Percentiles rank a stretch among this genome's conserved stretches.
Evolutionary conservation across 2,329 filamentous ascomycete species (phyloP).

Genomic region (Botrytis pseudocinerea): DNA sequence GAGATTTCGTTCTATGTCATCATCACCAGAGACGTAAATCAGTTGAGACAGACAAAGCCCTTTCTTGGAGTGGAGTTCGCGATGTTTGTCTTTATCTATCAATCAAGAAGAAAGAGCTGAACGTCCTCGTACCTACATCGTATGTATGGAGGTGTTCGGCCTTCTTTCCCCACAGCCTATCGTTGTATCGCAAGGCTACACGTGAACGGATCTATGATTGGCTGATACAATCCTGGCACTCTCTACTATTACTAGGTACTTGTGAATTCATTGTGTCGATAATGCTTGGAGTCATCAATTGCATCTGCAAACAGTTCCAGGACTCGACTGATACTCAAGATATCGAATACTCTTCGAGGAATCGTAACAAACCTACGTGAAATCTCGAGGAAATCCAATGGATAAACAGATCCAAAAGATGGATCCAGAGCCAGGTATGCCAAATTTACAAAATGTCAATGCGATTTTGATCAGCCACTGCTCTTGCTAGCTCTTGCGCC

Average conservation of each 20-base stretch:
- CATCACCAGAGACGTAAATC: neutral
- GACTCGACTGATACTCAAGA: neutral
- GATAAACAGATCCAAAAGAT: neutral
- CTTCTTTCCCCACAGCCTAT: constrained; percentile 16
- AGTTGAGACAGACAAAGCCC: neutral
- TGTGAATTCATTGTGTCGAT: neutral
- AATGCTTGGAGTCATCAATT: constrained; percentile 7
- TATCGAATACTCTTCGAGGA: neutral
- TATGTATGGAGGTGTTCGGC: neutral
- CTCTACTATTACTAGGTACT: neutral
- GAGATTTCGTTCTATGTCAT: neutral
- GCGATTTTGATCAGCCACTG: neutral
- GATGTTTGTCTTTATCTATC: neutral
- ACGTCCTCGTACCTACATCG: neutral
- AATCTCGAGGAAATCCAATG: neutral
- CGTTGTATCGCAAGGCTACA: neutral
- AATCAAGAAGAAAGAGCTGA: neutral
- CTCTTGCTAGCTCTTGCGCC: constrained; percentile 19
- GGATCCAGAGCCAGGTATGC: constrained; percentile 18
- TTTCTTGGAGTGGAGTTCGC: neutral
- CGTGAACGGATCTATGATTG: constrained; percentile 2
- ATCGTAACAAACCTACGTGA: neutral
- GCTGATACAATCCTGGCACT: neutral
- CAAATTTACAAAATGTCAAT: constrained; percentile 1
- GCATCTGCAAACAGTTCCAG: neutral